Percentiles rank a stretch among this genome's conserved stretches.
Conservation (phyloP, 805 yeast genomes). For the Suhomyces pyralidae region DNA sequence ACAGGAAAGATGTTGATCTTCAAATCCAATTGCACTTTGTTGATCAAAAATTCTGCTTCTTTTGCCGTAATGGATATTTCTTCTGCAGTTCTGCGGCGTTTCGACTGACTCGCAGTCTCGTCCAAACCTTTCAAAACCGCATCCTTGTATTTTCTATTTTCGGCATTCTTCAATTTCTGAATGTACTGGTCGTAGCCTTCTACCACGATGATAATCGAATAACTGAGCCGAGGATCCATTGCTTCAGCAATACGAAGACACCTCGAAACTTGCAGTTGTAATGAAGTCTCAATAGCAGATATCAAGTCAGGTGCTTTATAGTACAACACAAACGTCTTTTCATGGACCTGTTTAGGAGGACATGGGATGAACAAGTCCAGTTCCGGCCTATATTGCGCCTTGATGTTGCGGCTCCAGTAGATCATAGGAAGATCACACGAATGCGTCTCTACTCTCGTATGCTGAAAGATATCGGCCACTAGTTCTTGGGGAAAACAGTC, state of each 20-base stretch:
- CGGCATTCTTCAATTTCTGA: constrained; percentile 40
- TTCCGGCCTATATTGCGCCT: constrained; percentile 45
- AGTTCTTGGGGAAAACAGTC: constrained; percentile 12
- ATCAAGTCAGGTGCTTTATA: constrained; percentile 48
- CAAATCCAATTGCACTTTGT: constrained; percentile 44
- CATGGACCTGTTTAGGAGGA: constrained; percentile 37
- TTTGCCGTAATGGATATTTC: constrained; percentile 15
- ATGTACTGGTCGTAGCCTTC: constrained; percentile 49
- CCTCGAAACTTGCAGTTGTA: constrained; percentile 6
- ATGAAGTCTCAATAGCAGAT: constrained; percentile 10
- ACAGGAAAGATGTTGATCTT: constrained; percentile 52
- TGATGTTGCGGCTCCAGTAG: constrained; percentile 49
- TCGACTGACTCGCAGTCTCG: constrained; percentile 1
- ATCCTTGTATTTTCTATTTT: constrained; percentile 44
- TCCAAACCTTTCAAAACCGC: constrained; percentile 6
- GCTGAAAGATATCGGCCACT: constrained; percentile 11
- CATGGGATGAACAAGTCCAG: constrained; percentile 58
- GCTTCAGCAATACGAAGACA: constrained; percentile 13
- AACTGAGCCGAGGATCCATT: constrained; percentile 18
- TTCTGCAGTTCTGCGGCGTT: constrained; percentile 2
- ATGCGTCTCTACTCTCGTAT: constrained; percentile 21
- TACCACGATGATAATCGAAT: constrained; percentile 41
- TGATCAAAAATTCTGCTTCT: constrained; percentile 40
- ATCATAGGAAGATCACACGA: constrained; percentile 41
- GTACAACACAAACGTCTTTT: constrained; percentile 42